A percentile compares a stretch with the other conserved stretches of the same genome.
Conservation (phyloP, 164 flowering plant species). For the Euptelea pleiosperma region DNA sequence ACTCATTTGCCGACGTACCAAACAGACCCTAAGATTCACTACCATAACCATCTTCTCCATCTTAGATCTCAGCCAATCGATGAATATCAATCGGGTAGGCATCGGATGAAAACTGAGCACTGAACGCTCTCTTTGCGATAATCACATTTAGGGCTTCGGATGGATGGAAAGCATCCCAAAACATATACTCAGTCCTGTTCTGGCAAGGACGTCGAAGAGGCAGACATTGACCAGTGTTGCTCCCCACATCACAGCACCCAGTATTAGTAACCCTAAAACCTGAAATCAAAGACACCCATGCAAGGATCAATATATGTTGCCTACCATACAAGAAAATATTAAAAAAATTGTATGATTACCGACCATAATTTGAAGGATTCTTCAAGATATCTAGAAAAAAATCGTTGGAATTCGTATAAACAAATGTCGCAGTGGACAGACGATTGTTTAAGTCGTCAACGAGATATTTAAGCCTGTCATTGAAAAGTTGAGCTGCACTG, state of each 20-base stretch:
- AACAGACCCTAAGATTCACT: too few species aligned
- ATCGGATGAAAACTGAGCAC: slow-evolving; percentile 52
- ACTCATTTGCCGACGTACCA: too few species aligned
- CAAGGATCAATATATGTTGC: too few species aligned
- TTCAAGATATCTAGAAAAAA: slow-evolving; percentile 53
- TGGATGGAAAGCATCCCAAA: slow-evolving; percentile 94
- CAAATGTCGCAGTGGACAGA: slow-evolving; percentile 38
- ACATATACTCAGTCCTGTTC: slow-evolving; percentile 54
- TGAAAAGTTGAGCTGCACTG: slow-evolving; percentile 49
- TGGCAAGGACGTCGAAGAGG: slow-evolving; percentile 68
- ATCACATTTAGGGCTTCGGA: slow-evolving; percentile 57
- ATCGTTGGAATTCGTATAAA: slow-evolving; percentile 50
- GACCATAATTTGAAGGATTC: slow-evolving; percentile 50
- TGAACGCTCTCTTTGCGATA: slow-evolving; percentile 53
- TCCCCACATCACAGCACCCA: slow-evolving; percentile 91
- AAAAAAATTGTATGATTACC: too few species aligned
- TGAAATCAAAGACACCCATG: slow-evolving; percentile 16
- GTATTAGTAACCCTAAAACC: slow-evolving; percentile 61
- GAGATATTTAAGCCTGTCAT: slow-evolving; percentile 37
- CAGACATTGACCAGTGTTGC: slow-evolving; percentile 86
- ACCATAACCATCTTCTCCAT: slow-evolving; percentile 7
- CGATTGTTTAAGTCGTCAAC: slow-evolving; percentile 38
- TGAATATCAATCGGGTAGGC: slow-evolving; percentile 66
- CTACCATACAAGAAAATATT: too few species aligned
- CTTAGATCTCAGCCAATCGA: slow-evolving; percentile 51